Conservation (phyloP, 208 protist genomes). For the Porcisia hertigi region DNA sequence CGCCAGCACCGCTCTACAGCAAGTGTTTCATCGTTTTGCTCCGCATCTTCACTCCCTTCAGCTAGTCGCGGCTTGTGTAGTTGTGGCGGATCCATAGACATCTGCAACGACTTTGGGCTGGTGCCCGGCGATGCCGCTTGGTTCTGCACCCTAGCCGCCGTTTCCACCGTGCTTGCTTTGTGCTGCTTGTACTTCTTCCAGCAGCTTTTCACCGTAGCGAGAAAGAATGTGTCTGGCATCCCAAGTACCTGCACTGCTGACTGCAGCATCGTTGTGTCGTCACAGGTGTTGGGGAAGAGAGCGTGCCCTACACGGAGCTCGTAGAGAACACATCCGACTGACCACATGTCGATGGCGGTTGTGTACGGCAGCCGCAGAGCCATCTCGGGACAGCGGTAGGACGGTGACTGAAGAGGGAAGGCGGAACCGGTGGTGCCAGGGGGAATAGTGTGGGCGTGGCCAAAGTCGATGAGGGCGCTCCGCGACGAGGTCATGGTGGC, state of each 20-base stretch:
- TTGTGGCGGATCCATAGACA: neutral
- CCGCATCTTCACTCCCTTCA: neutral
- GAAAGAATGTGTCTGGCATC: slow-evolving; percentile 50
- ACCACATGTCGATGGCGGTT: slow-evolving; percentile 77
- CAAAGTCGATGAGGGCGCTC: slow-evolving; percentile 97
- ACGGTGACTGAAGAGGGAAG: slow-evolving; percentile 96
- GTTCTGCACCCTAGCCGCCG: neutral
- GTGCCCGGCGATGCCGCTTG: neutral
- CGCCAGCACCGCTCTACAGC: slow-evolving; percentile 27
- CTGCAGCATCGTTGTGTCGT: slow-evolving; percentile 44
- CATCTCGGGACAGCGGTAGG: slow-evolving; percentile 96
- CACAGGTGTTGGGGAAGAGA: slow-evolving; percentile 47
- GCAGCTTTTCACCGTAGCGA: slow-evolving; percentile 41
- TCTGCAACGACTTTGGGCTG: neutral
- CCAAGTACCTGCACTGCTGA: slow-evolving; percentile 36
- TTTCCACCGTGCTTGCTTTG: slow-evolving; percentile 1
- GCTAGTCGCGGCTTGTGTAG: neutral
- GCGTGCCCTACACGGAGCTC: slow-evolving; percentile 50
- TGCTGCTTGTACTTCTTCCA: slow-evolving; percentile 41
- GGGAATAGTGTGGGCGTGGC: slow-evolving; percentile 77
- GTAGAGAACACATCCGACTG: slow-evolving; percentile 52
- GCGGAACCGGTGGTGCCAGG: slow-evolving; percentile 79
- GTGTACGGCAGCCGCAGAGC: slow-evolving; percentile 70
- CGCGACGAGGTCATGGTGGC: slow-evolving; percentile 7
- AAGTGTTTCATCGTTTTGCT: slow-evolving; percentile 12